A percentile compares a stretch with the other conserved stretches of the same genome.
Conservation (phyloP, 2,329 filamentous ascomycete species). For the Biscogniauxia marginata region DNA sequence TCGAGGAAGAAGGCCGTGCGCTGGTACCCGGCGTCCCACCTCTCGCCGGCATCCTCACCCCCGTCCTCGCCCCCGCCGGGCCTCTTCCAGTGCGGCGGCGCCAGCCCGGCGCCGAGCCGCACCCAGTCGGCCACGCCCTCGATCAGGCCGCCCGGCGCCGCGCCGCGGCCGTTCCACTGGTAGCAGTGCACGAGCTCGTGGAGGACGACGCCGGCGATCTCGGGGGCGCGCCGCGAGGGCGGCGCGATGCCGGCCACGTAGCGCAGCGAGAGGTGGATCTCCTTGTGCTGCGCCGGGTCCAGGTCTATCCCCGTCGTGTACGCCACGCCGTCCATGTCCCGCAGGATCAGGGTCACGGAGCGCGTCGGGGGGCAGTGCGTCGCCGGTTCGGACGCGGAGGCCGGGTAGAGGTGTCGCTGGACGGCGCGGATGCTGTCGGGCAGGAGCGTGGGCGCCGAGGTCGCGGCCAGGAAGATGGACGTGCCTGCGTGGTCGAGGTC, state of each 20-base stretch:
- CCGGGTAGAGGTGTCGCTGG: slow-evolving; percentile 67
- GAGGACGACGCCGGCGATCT: slow-evolving; percentile 80
- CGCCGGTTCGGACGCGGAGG: slow-evolving; percentile 41
- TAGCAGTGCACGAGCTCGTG: slow-evolving; percentile 97
- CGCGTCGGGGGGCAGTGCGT: slow-evolving; percentile 64
- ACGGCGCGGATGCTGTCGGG: slow-evolving; percentile 65
- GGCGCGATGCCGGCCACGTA: slow-evolving; percentile 61
- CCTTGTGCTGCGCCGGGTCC: slow-evolving; percentile 77
- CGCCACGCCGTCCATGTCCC: slow-evolving; percentile 79
- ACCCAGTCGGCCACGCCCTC: slow-evolving; percentile 96
- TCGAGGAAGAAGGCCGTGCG: slow-evolving; percentile 88
- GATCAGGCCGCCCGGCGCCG: slow-evolving; percentile 72
- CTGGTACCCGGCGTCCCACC: slow-evolving; percentile 91
- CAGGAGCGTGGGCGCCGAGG: slow-evolving; percentile 64
- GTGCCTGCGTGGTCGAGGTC: slow-evolving; percentile 61
- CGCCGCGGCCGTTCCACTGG: slow-evolving; percentile 68
- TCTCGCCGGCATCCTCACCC: slow-evolving; percentile 28
- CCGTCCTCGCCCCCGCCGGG: slow-evolving; percentile 36
- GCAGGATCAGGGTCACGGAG: slow-evolving; percentile 80
- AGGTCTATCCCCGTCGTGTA: slow-evolving; percentile 82
- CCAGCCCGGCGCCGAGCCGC: slow-evolving; percentile 68
- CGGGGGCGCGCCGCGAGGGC: slow-evolving; percentile 45
- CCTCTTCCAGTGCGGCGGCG: slow-evolving; percentile 80
- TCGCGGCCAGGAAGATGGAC: slow-evolving; percentile 62
- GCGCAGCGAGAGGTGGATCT: slow-evolving; percentile 80